Conservation (phyloP, 176 grass and related monocot genomes). For the Rhynchospora breviuscula region DNA sequence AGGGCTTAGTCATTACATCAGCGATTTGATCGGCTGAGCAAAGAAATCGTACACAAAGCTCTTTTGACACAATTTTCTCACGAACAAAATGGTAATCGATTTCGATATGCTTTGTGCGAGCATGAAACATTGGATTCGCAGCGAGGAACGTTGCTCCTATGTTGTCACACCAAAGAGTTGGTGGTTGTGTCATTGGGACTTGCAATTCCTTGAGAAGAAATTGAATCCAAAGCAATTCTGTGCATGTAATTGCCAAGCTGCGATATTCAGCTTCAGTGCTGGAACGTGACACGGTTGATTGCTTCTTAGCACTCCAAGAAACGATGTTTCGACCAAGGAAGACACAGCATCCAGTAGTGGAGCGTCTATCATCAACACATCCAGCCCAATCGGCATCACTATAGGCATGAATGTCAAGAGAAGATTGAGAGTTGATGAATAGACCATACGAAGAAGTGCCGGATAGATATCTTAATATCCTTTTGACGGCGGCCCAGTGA, state of each 20-base stretch:
- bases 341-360: background rate
- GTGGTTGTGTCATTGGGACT: background rate
- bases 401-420: background rate
- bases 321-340: background rate
- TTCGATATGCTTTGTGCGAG: background rate
- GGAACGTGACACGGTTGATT: background rate
- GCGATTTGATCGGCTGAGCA: background rate
- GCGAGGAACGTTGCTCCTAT: background rate
- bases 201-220: background rate
- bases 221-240: background rate
- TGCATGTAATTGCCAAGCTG: background rate
- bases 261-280: background rate
- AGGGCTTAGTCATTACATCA: background rate
- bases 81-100: conserved; percentile 6
- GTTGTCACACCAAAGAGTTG: conserved; percentile 12
- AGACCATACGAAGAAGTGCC: background rate
- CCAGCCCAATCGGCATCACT: background rate
- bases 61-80: background rate
- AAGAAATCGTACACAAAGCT: background rate
- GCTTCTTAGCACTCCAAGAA: background rate
- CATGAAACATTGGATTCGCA: background rate
- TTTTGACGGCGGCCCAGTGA: background rate
- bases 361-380: background rate
- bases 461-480: background rate
- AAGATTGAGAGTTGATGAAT: background rate